A percentile compares a stretch with the other conserved stretches of the same genome.
These are phyloP conservation scores for Acanthamoeba castellanii DNA, from an alignment of 208 protist genomes.

Conservation along the genomic window DNA sequence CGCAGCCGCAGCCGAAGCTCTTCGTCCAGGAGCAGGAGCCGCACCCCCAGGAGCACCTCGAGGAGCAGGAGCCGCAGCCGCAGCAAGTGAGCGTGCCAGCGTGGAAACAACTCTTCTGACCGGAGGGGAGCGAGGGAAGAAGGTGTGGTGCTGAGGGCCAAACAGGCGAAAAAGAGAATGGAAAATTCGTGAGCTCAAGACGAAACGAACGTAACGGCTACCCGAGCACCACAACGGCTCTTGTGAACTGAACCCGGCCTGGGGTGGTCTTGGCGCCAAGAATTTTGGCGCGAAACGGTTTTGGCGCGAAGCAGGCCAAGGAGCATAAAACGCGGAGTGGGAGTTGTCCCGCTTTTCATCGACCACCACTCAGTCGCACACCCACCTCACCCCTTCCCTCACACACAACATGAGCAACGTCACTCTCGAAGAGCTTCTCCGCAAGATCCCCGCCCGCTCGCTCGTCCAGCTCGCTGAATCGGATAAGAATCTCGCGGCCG, in stretches of 20 bases:
- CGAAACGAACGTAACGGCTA: background rate
- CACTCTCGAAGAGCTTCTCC: conserved; percentile 23
- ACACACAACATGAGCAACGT: conserved; percentile 62
- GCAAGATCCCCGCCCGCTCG: conserved; percentile 3
- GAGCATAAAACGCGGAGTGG: background rate
- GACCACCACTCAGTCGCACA: background rate
- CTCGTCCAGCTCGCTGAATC: conserved; percentile 54
- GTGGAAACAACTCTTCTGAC: too few species aligned
- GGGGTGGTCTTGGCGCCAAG: background rate
- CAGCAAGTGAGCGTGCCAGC: background rate
- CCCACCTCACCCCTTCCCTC: background rate
- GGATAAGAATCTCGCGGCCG: conserved; percentile 19
- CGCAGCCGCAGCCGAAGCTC: conserved; percentile 52
- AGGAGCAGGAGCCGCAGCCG: conserved; percentile 12
- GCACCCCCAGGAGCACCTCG: background rate
- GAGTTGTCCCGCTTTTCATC: background rate
- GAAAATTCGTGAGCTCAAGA: background rate
- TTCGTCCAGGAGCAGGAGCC: conserved; percentile 20
- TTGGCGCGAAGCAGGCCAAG: background rate
- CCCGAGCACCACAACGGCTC: too few species aligned
- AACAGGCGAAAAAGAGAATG: background rate
- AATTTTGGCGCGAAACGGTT: background rate
- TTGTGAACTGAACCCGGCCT: too few species aligned
- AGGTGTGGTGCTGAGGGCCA: background rate
- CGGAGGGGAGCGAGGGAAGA: too few species aligned